Base-by-base conservation (phyloP, 73 alveolate genomes). In the Effrenium voratum region DNA sequence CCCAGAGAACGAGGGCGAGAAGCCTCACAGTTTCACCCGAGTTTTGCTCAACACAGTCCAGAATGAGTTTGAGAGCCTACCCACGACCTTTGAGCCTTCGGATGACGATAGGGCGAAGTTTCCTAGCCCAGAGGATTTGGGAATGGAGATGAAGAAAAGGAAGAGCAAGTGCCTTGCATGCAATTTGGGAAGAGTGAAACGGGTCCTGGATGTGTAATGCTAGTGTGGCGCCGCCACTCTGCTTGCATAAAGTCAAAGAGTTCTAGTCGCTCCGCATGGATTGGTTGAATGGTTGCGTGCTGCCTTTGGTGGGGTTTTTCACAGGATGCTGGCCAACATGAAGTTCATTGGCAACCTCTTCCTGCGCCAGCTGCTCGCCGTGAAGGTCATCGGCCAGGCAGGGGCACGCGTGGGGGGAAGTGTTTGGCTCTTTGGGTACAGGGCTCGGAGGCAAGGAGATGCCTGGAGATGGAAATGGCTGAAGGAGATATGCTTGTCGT, bases 321-420 rank as follows among this genome's bases (percentile, higher is more conserved):
- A 63, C 43, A 90, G 97, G 97, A 76, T 92, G 90, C 81, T 92
- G 40, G 98, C 98, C 30, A 92, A 92, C 92, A 92, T 92, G 98
- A 92, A 92, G 98, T 92, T 92, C 91, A 92, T 92, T 52, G 98
- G 98, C 68, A 92, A 92, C 68, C 66, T 92, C 43, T 92, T 92
- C 75, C 70, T 92, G 92, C 98, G 98, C 13, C 98, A 92, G 66
- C 49, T 92, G 79, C 82, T 92, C 49, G 98, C 98, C 36, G 98
- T 76, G 66, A 92, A 92, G 92, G 98, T 92, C 68, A 92, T 92
- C 30, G 98, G 98, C 26, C 98, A 92, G 98, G 98, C 79, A 40
- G 46, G 50, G 16, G 36, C 28, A 8, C 34, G 5, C 55, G 40
- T 2, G 40, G 43, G 3, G 46, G 30, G 47, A 32, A 5, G 49